These are phyloP conservation scores for Pyrrhoderma lamaoense DNA, from an alignment of 1,284 basidiomycete genomes.

Conservation along the genomic window DNA sequence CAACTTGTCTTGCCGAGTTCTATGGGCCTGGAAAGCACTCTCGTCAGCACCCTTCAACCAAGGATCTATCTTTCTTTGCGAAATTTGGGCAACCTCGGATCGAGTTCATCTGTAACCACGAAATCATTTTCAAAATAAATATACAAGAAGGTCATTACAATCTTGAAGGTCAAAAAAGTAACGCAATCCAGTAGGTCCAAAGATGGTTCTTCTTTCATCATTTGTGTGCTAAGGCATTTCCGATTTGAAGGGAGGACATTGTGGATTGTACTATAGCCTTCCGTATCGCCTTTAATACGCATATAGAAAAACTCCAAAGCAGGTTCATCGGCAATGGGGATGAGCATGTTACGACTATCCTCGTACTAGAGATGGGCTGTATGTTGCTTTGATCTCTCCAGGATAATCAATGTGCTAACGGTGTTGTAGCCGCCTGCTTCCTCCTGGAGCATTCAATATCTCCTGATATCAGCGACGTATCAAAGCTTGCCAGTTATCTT, in stretches of 20 bases:
- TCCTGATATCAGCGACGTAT: neutral
- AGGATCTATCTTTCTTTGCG: constrained; percentile 18
- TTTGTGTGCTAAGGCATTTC: too few relatives aligned
- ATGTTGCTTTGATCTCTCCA: neutral
- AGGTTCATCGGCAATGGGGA: constrained; percentile 9
- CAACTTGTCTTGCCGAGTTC: constrained; percentile 17
- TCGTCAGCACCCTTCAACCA: constrained; percentile 3
- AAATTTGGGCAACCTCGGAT: constrained; percentile 16
- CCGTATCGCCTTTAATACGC: constrained; percentile 17
- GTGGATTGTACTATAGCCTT: constrained; percentile 14
- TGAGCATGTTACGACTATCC: constrained; percentile 7
- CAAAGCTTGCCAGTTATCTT: constrained; percentile 15
- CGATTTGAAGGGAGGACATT: constrained; percentile 9
- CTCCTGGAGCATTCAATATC: constrained; percentile 14
- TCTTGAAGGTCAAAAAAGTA: constrained; percentile 11
- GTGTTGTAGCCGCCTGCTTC: constrained; percentile 12
- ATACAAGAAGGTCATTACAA: constrained; percentile 19
- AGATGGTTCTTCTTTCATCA: too few relatives aligned
- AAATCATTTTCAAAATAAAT: constrained; percentile 16
- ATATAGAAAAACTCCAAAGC: constrained; percentile 9
- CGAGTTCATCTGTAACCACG: constrained; percentile 20
- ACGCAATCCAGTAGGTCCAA: constrained; percentile 4
- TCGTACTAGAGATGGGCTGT: constrained; percentile 14
- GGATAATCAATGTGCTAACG: neutral
- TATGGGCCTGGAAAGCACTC: constrained; percentile 17